Percentiles rank a stretch among this genome's conserved stretches.
phyloP scores from a whole-genome alignment of 2,329 filamentous ascomycete genomes.

The Ceratocystis ficicola region DNA sequence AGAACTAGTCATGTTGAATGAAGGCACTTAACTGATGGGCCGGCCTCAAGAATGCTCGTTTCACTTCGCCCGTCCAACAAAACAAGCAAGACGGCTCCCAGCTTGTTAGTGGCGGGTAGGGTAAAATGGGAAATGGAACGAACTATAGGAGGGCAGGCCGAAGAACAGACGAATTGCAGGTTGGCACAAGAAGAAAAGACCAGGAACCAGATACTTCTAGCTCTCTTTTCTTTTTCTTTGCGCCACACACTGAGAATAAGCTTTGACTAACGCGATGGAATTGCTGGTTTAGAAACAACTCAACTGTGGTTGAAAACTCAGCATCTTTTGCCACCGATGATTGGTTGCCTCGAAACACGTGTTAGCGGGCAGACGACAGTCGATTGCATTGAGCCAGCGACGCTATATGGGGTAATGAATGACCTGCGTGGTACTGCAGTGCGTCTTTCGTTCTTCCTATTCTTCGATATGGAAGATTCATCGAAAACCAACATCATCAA shows the following conservation, averaged over 20 bases:
- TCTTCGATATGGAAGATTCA: neutral
- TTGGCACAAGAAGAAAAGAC: neutral
- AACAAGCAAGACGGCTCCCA: neutral
- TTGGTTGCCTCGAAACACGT: neutral
- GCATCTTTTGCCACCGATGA: neutral
- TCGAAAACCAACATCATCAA: neutral
- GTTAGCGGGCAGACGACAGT: neutral
- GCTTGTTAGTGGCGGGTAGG: slow-evolving; percentile 2
- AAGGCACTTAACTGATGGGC: neutral
- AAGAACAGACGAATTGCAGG: neutral
- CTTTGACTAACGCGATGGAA: neutral
- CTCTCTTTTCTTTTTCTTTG: neutral
- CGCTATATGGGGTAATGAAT: neutral
- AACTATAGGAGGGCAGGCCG: neutral
- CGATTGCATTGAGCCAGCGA: neutral
- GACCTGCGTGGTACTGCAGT: neutral
- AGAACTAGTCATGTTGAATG: neutral
- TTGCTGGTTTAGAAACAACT: neutral
- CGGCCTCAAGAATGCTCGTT: neutral
- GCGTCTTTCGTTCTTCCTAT: neutral
- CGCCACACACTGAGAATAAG: slow-evolving; percentile 7
- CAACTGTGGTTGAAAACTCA: neutral
- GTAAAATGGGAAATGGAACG: neutral
- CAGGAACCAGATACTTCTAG: slow-evolving; percentile 5
- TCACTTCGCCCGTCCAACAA: neutral